Evolutionary conservation across 2,329 filamentous ascomycete genomes (phyloP).

Genomic region (Tolypocladium capitatum): DNA sequence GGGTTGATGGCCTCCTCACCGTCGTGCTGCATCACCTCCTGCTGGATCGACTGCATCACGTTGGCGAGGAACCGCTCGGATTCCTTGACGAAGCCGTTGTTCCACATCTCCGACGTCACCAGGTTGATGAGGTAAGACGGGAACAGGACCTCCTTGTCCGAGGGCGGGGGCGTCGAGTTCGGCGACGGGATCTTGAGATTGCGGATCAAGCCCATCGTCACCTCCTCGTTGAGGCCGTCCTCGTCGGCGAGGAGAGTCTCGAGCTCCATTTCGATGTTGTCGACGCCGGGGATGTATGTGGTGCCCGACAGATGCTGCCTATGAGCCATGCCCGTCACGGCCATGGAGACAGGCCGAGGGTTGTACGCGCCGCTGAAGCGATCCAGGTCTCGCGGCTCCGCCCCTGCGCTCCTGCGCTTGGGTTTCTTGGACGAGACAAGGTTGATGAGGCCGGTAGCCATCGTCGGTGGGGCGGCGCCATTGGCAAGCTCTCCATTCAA

Average conservation of each 20-base stretch:
- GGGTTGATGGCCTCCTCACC: conserved; percentile 95
- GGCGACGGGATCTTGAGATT: conserved; percentile 94
- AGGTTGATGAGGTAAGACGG: conserved; percentile 97
- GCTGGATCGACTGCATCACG: conserved; percentile 98
- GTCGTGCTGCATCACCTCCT: conserved; percentile 98
- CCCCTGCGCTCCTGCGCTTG: conserved; percentile 83
- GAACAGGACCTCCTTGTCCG: conserved; percentile 97
- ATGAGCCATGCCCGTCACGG: conserved; percentile 54
- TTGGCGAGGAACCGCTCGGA: conserved; percentile 97
- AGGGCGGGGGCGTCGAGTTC: conserved; percentile 74
- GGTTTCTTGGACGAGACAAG: conserved; percentile 94
- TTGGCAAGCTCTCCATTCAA: conserved; percentile 48
- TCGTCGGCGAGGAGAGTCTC: conserved; percentile 90
- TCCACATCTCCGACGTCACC: conserved; percentile 99
- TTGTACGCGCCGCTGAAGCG: conserved; percentile 89
- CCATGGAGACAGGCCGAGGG: conserved; percentile 93
- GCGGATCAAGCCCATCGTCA: conserved; percentile 87
- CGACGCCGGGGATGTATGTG: conserved; percentile 66
- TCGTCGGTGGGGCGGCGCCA: conserved; percentile 31
- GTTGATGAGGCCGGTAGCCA: conserved; percentile 76
- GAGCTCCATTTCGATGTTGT: conserved; percentile 90
- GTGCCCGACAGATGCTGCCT: conserved; percentile 61
- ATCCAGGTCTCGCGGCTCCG: conserved; percentile 73
- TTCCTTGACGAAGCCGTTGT: conserved; percentile 99
- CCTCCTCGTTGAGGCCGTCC: conserved; percentile 90